phyloP scores from a whole-genome alignment of 2,329 filamentous ascomycete genomes.

The Curvularia sp. region DNA sequence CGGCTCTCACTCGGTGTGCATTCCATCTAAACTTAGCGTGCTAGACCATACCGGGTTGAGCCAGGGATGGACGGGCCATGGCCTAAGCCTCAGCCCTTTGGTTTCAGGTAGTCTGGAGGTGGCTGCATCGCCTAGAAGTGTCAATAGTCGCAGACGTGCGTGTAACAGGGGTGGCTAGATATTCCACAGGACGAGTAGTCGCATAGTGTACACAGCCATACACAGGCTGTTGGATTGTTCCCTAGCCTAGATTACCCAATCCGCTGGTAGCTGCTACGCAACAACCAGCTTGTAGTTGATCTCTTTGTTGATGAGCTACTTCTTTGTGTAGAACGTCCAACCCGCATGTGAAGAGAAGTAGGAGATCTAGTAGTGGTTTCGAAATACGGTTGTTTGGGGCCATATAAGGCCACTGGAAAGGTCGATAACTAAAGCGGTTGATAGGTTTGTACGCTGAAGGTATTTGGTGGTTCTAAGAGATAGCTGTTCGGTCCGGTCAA shows the following conservation, averaged over 20 bases:
- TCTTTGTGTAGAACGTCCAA: constrained; percentile 12
- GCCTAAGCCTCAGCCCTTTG: constrained; percentile 39
- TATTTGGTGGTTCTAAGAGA: background rate
- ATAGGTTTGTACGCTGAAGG: constrained; percentile 2
- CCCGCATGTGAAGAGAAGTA: constrained; percentile 1
- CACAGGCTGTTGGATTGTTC: constrained; percentile 26
- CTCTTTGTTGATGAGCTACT: constrained; percentile 15
- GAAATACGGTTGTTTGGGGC: background rate
- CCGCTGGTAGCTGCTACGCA: constrained; percentile 27
- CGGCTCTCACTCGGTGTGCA: constrained; percentile 40
- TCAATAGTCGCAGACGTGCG: constrained; percentile 23
- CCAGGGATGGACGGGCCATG: constrained; percentile 42
- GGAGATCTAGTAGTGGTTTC: constrained; percentile 4
- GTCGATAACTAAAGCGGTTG: background rate
- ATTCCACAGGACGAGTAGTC: constrained; percentile 28
- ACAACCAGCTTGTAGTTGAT: constrained; percentile 18
- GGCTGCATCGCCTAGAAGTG: constrained; percentile 23
- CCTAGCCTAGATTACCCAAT: constrained; percentile 23
- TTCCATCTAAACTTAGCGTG: constrained; percentile 48
- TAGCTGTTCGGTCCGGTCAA: background rate
- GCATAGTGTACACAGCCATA: constrained; percentile 41
- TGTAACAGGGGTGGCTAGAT: constrained; percentile 34
- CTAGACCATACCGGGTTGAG: constrained; percentile 18
- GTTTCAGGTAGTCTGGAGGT: constrained; percentile 37
- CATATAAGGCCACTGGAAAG: background rate